phyloP scores from a whole-genome alignment of 148 eudicot species.

The Drosera capensis region DNA sequence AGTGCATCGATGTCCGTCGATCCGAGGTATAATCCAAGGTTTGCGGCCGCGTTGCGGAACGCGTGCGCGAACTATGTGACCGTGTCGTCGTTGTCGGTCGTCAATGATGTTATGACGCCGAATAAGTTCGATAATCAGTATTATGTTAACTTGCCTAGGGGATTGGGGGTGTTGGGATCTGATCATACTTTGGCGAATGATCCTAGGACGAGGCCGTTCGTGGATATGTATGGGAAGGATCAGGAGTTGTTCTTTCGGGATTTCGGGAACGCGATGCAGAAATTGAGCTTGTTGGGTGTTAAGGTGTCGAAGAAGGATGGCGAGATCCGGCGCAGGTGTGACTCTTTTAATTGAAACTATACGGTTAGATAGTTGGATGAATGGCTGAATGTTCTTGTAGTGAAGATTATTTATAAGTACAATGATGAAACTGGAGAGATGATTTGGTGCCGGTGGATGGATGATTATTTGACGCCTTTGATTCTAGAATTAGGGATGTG shows the following conservation, averaged over 20 bases:
- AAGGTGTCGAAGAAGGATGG: conserved; percentile 42
- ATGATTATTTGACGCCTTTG: too few species aligned
- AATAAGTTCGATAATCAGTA: conserved; percentile 34
- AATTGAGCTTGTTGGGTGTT: conserved; percentile 49
- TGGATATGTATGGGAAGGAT: conserved; percentile 27
- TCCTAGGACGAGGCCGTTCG: conserved; percentile 23
- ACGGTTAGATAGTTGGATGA: too few species aligned
- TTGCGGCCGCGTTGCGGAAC: conserved; percentile 15
- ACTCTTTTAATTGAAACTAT: conserved; percentile 46
- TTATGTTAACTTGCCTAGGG: conserved; percentile 22
- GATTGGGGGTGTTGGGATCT: conserved; percentile 24
- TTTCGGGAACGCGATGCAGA: conserved; percentile 60
- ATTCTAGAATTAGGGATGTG: too few species aligned
- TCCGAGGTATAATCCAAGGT: conserved; percentile 27
- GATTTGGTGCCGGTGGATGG: too few species aligned
- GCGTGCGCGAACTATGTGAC: conserved; percentile 18
- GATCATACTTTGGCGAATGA: conserved; percentile 22
- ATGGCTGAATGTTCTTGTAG: too few species aligned
- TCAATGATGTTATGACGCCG: conserved; percentile 35
- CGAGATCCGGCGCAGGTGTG: conserved; percentile 71
- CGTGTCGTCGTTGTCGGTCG: conserved; percentile 25
- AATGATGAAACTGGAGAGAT: too few species aligned
- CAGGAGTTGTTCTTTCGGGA: conserved; percentile 43
- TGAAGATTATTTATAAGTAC: too few species aligned
- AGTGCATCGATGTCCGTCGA: conserved; percentile 6